Conservation (phyloP, 2,329 filamentous ascomycete genomes). For the Xylaria sp. region DNA sequence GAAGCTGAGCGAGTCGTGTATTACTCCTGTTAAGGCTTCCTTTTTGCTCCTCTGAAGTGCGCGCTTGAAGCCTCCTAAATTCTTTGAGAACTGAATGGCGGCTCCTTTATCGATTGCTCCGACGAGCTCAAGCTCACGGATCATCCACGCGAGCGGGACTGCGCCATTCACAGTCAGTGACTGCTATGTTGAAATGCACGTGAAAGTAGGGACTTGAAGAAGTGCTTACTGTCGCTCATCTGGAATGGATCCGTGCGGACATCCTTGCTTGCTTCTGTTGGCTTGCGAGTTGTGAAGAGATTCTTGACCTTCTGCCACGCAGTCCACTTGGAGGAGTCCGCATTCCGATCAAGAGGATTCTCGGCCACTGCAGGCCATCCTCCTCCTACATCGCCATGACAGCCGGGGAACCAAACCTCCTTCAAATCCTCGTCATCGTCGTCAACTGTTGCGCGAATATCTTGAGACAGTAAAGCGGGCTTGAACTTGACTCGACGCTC, state of each 20-base stretch:
- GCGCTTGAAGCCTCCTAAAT: constrained; percentile 49
- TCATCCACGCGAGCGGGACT: constrained; percentile 64
- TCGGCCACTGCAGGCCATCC: constrained; percentile 57
- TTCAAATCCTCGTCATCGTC: constrained; percentile 55
- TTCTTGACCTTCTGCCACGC: constrained; percentile 53
- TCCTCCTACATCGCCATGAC: constrained; percentile 65
- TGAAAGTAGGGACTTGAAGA: neutral
- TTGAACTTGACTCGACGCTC: constrained; percentile 68
- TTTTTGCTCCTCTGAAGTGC: constrained; percentile 48
- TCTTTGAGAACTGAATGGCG: constrained; percentile 52
- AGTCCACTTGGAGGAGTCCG: constrained; percentile 41
- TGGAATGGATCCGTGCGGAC: constrained; percentile 52
- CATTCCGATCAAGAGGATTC: constrained; percentile 41
- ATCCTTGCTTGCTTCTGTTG: constrained; percentile 49
- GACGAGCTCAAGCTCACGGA: constrained; percentile 58
- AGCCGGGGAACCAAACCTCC: constrained; percentile 67
- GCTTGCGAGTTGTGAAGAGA: constrained; percentile 51
- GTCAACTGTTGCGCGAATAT: constrained; percentile 47
- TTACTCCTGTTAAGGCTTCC: constrained; percentile 49
- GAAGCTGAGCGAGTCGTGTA: constrained; percentile 55
- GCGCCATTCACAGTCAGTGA: neutral
- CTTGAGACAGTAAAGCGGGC: constrained; percentile 59
- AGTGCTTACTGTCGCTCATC: constrained; percentile 56
- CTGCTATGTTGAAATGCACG: no score
- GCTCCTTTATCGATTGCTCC: constrained; percentile 48